These are phyloP conservation scores for Yamadazyma dushanensis DNA, from an alignment of 1,139 yeast species.

Conservation along the genomic window DNA sequence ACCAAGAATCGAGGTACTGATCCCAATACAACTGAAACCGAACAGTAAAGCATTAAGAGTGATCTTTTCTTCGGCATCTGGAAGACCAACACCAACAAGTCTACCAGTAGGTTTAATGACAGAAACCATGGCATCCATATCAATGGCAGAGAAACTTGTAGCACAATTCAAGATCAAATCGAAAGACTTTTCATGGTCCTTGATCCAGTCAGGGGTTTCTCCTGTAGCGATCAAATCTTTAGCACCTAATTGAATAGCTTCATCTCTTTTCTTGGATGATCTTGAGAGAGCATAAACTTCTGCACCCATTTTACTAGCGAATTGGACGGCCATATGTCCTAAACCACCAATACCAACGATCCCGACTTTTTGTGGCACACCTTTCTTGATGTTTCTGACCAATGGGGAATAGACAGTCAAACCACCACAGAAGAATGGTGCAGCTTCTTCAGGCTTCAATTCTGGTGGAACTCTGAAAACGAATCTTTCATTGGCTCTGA, in stretches of 20 bases:
- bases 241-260: conserved; percentile 39
- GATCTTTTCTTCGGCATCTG: conserved; percentile 30
- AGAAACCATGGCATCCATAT: conserved; percentile 30
- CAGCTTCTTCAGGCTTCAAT: conserved; percentile 48
- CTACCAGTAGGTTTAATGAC: conserved; percentile 41
- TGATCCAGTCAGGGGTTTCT: conserved; percentile 37
- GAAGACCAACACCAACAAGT: conserved; percentile 56
- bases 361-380: conserved; percentile 37
- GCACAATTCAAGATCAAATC: conserved; percentile 54
- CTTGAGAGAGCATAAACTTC: conserved; percentile 42
- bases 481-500: conserved; percentile 53
- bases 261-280: conserved; percentile 33
- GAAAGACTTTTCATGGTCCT: conserved; percentile 31
- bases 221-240: conserved; percentile 39
- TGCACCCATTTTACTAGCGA: conserved; percentile 45
- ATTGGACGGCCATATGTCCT: conserved; percentile 44
- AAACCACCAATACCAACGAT: conserved; percentile 49
- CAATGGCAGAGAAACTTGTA: conserved; percentile 37
- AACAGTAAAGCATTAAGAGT: conserved; percentile 26
- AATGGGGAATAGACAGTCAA: conserved; percentile 62
- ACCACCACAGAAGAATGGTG: conserved; percentile 71
- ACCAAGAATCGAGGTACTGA: conserved; percentile 39
- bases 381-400: conserved; percentile 26
- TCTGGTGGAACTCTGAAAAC: conserved; percentile 59
- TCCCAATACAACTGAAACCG: conserved; percentile 29